Evolutionary conservation across 495 filamentous ascomycete species (phyloP), one percentile per base, ranked within the genome.

Genomic region (Aspergillus affinis): DNA sequence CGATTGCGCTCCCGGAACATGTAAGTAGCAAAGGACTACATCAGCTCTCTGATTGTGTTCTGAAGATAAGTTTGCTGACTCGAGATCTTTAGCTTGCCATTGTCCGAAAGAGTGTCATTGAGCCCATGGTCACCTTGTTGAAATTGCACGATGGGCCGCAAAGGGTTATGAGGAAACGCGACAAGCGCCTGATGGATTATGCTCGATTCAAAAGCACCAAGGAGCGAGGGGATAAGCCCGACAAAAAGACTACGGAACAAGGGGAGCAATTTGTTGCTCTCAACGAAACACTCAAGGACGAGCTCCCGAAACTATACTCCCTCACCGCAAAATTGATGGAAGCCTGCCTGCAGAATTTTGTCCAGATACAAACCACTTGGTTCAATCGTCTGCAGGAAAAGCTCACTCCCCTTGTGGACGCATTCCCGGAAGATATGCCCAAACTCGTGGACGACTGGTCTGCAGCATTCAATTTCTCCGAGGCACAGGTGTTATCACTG

Each of bases 271-370:
- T 94, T 69, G 79, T 88, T 53, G 92, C 92, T 8, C 78, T 98
- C 54, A 98, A 97, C 64, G 90, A 97, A 32, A 89, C 92, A 0
- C 77, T 98, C 58, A 97, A 96, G 71, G 87, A 93, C 47, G 93
- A 98, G 65, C 80, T 99, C 26, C 94, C 94, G 12, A 90, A 87
- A 66, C 84, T 99, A 13, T 97, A 91, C 60, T 72, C 73, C 12
- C 72, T 92, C 51, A 96, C 92, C 0, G 88, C 86, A 54, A 88
- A 86, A 64, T 74, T 97, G 50, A 88, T 92, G 61, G 88, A 92
- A 62, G 86, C 87, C 0, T 92, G 90, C 60, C 75, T 97, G 32
- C 83, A 81, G 57, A 90, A 89, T 66, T 91, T 97, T 64, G 83
- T 97, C 54, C 79, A 88, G 58, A 85, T 96, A 45, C 92, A 97